Base-by-base conservation (phyloP, 352 stramenopile genomes). In the Pythium utonaiense region DNA sequence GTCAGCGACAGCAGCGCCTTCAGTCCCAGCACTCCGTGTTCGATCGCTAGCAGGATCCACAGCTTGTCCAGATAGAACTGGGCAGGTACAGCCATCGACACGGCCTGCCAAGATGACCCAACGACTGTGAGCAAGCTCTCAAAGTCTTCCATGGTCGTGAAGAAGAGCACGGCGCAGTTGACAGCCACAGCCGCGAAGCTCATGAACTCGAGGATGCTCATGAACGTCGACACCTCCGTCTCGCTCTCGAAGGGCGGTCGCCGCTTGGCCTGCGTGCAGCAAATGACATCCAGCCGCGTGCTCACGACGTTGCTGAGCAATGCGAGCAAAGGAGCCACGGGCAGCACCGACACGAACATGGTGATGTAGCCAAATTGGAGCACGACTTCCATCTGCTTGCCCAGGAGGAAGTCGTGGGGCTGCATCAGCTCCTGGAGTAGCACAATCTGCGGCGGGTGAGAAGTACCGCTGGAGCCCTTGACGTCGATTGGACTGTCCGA, bases 311-410 rank as follows among this genome's bases (percentile, higher is more conserved):
- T 96, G 48, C 81, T 90, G 25, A 94, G 42, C 42, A 96, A 74
- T 22, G 89, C 89, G 53, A 98, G 77, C 41, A 98, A 66, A 17
- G 93, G 86, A 21, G 87, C 95, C 16, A 92, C 62, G 0, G 93
- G 93, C 55, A 97, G 89, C 40, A 96, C 95, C 0, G 83, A 92
- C 2, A 96, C 89, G 70, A 98, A 98, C 71, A 98, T 87, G 31
- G 91, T 98, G 40, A 98, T 83, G 69, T 98, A 98, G 42, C 93
- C 92, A 63, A 98, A 97, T 83, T 89, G 80, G n/a, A 93, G 64
- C 40, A 93, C 71, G 12, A 85, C 60, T 55, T 93, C 83, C 74
- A 90, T 89, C 36, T 93, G 80, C 60, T 93, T 93, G 54, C 69
- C 72, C 73, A 93, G 71, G 33, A 93, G 53, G 22, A 89, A 84